Percentiles rank a stretch among this genome's conserved stretches.
phyloP scores from a whole-genome alignment of 2,329 filamentous ascomycete genomes.

The Trichothecium roseum region DNA sequence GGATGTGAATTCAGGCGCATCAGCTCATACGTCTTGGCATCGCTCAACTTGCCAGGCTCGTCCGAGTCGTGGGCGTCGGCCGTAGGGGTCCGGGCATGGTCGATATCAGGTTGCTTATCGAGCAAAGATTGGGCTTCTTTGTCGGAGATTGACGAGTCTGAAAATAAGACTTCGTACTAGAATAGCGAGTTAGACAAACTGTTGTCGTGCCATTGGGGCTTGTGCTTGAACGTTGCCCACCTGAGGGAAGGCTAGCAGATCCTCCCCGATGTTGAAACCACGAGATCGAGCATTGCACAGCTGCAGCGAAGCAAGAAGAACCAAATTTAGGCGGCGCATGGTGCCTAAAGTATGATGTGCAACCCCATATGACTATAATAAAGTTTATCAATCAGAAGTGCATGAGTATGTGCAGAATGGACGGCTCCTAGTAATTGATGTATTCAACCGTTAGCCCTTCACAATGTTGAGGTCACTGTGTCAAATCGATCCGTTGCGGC shows the following conservation, averaged over 20 bases:
- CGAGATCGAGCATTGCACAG: constrained; percentile 37
- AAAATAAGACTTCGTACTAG: constrained; percentile 73
- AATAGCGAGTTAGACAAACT: constrained; percentile 1
- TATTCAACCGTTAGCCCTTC: no score
- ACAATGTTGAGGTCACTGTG: no score
- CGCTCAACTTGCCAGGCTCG: constrained; percentile 17
- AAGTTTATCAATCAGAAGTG: no score
- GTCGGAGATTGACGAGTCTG: constrained; percentile 61
- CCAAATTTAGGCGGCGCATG: constrained; percentile 41
- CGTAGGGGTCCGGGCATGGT: constrained; percentile 25
- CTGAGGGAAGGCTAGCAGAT: constrained; percentile 78
- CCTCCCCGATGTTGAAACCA: constrained; percentile 78
- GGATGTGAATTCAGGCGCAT: constrained; percentile 60
- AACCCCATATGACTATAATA: constrained; percentile 2
- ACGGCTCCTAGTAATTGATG: no score
- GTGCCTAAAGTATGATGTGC: constrained; percentile 12
- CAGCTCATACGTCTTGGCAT: constrained; percentile 51
- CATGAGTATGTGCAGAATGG: no score
- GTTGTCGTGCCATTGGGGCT: not conserved
- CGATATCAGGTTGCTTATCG: constrained; percentile 25
- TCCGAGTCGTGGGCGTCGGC: constrained; percentile 14
- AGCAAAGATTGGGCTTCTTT: constrained; percentile 56
- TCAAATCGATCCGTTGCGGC: no score
- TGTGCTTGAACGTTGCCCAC: constrained; percentile 32
- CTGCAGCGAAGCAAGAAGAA: constrained; percentile 32